Conservation (phyloP, 352 stramenopile genomes). For the Pythium brachiatum region DNA sequence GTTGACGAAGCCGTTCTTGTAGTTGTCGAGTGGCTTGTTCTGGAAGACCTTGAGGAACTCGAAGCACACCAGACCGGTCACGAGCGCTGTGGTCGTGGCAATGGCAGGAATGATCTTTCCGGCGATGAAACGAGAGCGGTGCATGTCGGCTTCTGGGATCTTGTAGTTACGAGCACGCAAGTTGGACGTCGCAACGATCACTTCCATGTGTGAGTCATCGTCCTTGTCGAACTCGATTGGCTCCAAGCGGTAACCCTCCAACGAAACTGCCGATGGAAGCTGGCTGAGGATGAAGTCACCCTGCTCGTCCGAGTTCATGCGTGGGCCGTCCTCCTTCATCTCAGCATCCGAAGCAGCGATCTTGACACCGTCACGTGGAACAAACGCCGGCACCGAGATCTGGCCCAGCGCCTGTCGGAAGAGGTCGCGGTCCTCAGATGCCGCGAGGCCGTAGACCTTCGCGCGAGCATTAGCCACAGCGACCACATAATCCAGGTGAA, state of each 20-base stretch:
- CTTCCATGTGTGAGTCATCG: conserved; percentile 97
- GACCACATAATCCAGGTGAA: conserved; percentile 96
- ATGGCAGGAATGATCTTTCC: conserved; percentile 99
- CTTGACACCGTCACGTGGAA: conserved; percentile 94
- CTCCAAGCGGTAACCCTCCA: conserved; percentile 90
- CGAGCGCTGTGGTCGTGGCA: conserved; percentile 98
- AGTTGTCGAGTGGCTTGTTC: conserved; percentile 90
- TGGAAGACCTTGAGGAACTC: conserved; percentile 97
- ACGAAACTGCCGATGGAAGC: conserved; percentile 76
- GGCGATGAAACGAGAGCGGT: conserved; percentile 98
- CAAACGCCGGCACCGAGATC: conserved; percentile 93
- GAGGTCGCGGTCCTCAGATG: conserved; percentile 41
- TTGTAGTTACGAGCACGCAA: conserved; percentile 97
- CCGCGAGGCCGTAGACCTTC: conserved; percentile 92
- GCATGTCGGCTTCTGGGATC: conserved; percentile 97
- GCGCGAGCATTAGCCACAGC: conserved; percentile 94
- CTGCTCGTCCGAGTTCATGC: conserved; percentile 77
- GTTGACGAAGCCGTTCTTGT: conserved; percentile 99
- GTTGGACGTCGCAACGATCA: conserved; percentile 97
- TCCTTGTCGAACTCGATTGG: conserved; percentile 99
- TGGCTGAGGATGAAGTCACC: conserved; percentile 72
- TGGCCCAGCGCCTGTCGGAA: conserved; percentile 80
- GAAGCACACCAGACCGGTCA: conserved; percentile 98
- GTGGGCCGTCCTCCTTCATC: conserved; percentile 81
- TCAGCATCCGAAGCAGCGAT: conserved; percentile 98